A percentile compares a stretch with the other conserved stretches of the same genome.
These are phyloP conservation scores for Cryptococcus hybrid DNA, from an alignment of 1,284 basidiomycete species.

Conservation along the genomic window DNA sequence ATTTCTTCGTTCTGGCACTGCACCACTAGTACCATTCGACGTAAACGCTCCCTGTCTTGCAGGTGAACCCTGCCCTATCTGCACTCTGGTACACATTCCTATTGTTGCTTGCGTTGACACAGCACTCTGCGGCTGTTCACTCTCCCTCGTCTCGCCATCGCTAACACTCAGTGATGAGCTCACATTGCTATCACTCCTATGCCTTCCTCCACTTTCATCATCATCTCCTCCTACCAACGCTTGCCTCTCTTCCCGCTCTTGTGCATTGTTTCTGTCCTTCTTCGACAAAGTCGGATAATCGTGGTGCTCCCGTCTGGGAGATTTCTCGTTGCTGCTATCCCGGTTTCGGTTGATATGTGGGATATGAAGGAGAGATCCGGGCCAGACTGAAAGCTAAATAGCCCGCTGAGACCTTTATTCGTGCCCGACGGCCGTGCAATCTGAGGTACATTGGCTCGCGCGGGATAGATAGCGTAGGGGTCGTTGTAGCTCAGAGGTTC, in stretches of 20 bases:
- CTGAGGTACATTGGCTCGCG: not conserved
- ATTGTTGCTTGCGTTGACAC: slow-evolving; percentile 4
- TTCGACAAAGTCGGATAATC: slow-evolving; percentile 11
- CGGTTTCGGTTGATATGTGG: slow-evolving; percentile 4
- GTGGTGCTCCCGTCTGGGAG: not conserved
- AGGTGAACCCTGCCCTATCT: not conserved
- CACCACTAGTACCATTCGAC: not conserved
- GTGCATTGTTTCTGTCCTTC: slow-evolving; percentile 7
- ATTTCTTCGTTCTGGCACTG: not conserved
- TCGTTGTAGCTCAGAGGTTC: not conserved
- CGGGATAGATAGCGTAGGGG: not conserved
- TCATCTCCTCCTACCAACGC: slow-evolving; percentile 8
- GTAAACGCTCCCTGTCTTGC: not conserved
- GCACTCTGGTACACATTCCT: not conserved
- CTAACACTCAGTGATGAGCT: not conserved
- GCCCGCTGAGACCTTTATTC: slow-evolving; percentile 6
- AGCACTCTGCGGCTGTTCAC: not conserved
- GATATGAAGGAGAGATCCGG: slow-evolving; percentile 18
- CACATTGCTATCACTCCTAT: not conserved
- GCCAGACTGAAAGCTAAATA: slow-evolving; percentile 20
- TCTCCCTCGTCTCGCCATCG: not conserved
- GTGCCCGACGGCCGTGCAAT: not conserved
- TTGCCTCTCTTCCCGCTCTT: slow-evolving; percentile 14
- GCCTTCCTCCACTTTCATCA: slow-evolving; percentile 2
- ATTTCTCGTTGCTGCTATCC: not conserved